A percentile compares a stretch with the other conserved stretches of the same genome.
Conservation (phyloP, 306 rosid genomes). For the Quercus rubra region DNA sequence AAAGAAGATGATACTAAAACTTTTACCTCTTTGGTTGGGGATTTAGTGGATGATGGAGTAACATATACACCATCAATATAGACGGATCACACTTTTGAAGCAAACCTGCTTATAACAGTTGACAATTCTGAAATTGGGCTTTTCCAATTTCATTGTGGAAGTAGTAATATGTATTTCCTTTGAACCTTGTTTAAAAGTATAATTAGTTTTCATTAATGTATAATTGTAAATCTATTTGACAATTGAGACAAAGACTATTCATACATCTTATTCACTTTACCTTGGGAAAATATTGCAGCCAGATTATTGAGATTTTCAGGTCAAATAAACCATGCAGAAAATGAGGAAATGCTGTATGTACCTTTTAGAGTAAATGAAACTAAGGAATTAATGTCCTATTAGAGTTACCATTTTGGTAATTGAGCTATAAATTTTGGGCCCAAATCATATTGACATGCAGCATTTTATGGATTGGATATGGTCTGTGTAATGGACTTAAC, state of each 20-base stretch:
- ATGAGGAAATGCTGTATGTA: no score
- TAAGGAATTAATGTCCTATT: neutral
- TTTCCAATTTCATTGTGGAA: neutral
- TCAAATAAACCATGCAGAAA: no score
- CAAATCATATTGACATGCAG: neutral
- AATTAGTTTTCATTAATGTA: no score
- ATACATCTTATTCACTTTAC: no score
- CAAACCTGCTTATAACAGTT: neutral
- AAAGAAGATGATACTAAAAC: neutral
- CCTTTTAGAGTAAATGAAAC: neutral
- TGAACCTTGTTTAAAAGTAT: no score
- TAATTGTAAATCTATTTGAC: no score
- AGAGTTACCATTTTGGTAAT: neutral
- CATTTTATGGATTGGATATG: neutral
- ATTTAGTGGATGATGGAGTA: neutral
- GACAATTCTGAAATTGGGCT: neutral
- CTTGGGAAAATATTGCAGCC: no score
- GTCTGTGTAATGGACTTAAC: neutral
- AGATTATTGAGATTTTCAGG: no score
- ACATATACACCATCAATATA: neutral
- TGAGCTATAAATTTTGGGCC: neutral
- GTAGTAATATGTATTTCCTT: neutral
- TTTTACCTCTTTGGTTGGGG: neutral
- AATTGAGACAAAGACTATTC: no score
- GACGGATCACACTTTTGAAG: neutral